Conservation (phyloP, 768 basidiomycete genomes). For the Calocybe gangraenosa region DNA sequence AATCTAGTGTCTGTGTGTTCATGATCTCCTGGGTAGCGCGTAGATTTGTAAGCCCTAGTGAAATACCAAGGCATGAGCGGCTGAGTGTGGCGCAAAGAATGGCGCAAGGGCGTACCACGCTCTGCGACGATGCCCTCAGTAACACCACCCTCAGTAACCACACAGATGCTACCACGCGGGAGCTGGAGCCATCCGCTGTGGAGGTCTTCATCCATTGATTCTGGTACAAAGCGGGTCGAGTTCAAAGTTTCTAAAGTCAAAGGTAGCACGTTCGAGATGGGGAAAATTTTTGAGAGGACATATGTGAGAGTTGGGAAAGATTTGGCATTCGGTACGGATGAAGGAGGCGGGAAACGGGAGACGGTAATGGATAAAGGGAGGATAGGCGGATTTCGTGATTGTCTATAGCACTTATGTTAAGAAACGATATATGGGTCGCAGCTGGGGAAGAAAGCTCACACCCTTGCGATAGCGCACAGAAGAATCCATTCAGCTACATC, state of each 20-base stretch:
- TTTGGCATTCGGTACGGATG: constrained; percentile 26
- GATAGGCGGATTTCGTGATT: constrained; percentile 62
- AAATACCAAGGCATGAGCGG: not conserved
- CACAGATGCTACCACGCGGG: constrained; percentile 51
- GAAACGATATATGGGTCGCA: too few species aligned
- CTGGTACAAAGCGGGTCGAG: constrained; percentile 51
- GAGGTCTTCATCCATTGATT: constrained; percentile 67
- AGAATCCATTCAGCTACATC: constrained; percentile 76
- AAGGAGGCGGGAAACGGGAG: constrained; percentile 11
- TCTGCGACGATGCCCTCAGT: constrained; percentile 65
- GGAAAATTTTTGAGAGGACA: constrained; percentile 56
- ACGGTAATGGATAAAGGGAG: constrained; percentile 58
- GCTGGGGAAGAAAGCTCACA: constrained; percentile 41
- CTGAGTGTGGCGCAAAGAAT: not conserved
- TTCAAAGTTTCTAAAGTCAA: constrained; percentile 66
- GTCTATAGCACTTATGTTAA: constrained; percentile 33
- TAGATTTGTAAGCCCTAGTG: constrained; percentile 58
- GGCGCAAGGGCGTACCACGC: constrained; percentile 33
- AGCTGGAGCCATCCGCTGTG: constrained; percentile 74
- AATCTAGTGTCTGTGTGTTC: constrained; percentile 60
- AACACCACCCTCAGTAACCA: constrained; percentile 65
- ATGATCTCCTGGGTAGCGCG: constrained; percentile 61
- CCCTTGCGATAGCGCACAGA: constrained; percentile 51
- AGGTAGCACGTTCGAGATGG: constrained; percentile 49
- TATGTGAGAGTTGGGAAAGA: constrained; percentile 50